These are phyloP conservation scores for Pholiota conissans DNA, from an alignment of 768 basidiomycete genomes.

Conservation along the genomic window DNA sequence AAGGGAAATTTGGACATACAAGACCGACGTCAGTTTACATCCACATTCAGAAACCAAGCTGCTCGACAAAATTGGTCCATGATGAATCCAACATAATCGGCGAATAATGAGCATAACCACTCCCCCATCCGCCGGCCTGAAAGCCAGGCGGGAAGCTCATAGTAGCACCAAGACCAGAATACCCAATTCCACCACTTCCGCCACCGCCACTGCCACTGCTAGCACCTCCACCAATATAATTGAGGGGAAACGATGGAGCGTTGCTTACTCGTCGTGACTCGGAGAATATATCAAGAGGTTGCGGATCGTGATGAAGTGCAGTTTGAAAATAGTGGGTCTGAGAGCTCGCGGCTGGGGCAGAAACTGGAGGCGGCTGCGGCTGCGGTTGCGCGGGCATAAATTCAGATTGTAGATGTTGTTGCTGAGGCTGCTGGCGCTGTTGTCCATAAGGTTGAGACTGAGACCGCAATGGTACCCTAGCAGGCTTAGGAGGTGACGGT, in stretches of 20 bases:
- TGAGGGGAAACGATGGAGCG: background rate
- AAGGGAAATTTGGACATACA: no score
- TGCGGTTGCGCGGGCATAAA: background rate
- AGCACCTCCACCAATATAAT: background rate
- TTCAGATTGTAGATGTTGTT: background rate
- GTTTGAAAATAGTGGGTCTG: background rate
- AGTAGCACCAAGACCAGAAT: background rate
- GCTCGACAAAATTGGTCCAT: constrained; percentile 70
- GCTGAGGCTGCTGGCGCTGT: background rate
- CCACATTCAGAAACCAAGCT: constrained; percentile 59
- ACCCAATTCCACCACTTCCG: background rate
- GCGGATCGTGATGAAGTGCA: background rate
- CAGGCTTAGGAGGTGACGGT: background rate
- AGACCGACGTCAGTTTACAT: no score
- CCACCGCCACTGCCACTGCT: background rate
- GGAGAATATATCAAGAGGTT: background rate
- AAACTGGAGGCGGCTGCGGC: background rate
- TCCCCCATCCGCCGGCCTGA: constrained; percentile 17
- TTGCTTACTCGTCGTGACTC: background rate
- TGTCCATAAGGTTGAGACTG: background rate
- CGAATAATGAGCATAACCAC: constrained; percentile 13
- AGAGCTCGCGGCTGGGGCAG: background rate
- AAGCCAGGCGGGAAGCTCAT: constrained; percentile 8
- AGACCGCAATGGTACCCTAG: background rate
- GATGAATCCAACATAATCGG: constrained; percentile 49